phyloP scores from a whole-genome alignment of 169 alveolate species.

The Toxoplasma gondii region DNA sequence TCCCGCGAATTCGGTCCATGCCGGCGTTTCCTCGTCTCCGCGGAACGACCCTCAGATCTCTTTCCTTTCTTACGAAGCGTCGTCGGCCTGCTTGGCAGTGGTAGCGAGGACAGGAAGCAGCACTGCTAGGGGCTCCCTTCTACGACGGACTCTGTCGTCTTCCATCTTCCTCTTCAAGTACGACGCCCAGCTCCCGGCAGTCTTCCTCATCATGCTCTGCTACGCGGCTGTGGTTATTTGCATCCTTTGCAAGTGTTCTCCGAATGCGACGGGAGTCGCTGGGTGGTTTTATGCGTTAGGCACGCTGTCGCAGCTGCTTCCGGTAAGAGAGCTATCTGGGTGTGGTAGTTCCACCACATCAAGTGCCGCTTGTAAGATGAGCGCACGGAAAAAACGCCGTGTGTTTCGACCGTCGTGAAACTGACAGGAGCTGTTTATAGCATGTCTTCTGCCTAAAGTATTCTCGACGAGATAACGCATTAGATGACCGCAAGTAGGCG shows the following conservation, averaged over 20 bases:
- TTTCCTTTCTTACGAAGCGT: too few relatives aligned
- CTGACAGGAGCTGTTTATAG: too few relatives aligned
- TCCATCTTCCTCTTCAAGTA: constrained; percentile 70
- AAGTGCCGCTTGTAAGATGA: neutral
- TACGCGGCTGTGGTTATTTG: constrained; percentile 62
- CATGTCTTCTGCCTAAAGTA: too few relatives aligned
- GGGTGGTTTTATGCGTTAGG: constrained; percentile 51
- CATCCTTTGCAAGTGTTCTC: neutral
- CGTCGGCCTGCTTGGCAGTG: constrained; percentile 64
- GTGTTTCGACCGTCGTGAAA: neutral
- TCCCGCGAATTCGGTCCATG: neutral
- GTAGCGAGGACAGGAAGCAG: constrained; percentile 84
- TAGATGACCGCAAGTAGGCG: too few relatives aligned
- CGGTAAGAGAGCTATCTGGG: constrained; percentile 27
- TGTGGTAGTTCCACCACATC: too few relatives aligned
- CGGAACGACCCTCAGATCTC: neutral
- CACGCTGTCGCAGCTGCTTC: constrained; percentile 51
- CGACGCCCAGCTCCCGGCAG: constrained; percentile 73
- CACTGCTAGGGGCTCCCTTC: constrained; percentile 85
- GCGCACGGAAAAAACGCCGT: neutral
- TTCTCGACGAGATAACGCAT: too few relatives aligned
- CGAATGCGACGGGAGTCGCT: constrained; percentile 52
- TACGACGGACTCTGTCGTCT: constrained; percentile 85
- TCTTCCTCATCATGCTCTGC: constrained; percentile 60
- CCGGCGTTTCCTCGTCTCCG: neutral